Percentiles rank a stretch among this genome's conserved stretches.
These are phyloP conservation scores for Anisogramma anomala DNA, from an alignment of 2,329 filamentous ascomycete species.

Conservation along the genomic window DNA sequence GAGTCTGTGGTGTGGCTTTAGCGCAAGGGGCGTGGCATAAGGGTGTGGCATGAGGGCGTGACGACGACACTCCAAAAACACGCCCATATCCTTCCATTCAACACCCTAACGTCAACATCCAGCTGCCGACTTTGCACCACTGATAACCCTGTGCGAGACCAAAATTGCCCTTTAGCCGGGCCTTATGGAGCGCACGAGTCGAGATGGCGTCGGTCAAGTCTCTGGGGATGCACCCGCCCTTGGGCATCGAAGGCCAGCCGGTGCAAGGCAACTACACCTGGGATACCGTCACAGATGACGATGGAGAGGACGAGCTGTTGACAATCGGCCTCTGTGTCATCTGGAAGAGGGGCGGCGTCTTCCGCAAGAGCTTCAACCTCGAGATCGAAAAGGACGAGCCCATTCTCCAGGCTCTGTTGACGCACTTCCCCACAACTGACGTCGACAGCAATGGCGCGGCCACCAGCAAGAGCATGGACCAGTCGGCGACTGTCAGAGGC, in stretches of 20 bases:
- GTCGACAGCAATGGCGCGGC: constrained; percentile 18
- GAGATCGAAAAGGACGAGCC: constrained; percentile 68
- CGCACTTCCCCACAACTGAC: constrained; percentile 58
- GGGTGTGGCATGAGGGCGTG: constrained; percentile 6
- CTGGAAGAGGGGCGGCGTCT: constrained; percentile 77
- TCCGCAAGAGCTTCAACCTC: constrained; percentile 79
- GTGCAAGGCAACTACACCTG: constrained; percentile 49
- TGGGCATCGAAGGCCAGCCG: constrained; percentile 10
- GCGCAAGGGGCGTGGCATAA: background rate
- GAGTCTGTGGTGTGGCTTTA: background rate
- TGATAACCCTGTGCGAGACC: background rate
- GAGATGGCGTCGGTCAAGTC: constrained; percentile 84
- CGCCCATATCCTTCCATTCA: background rate
- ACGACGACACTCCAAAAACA: constrained; percentile 1
- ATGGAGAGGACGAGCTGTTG: constrained; percentile 66
- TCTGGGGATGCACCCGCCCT: constrained; percentile 77
- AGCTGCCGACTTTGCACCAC: background rate
- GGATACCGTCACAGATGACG: constrained; percentile 42
- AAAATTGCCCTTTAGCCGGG: constrained; percentile 1
- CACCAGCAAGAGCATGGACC: constrained; percentile 9
- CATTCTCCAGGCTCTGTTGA: constrained; percentile 75
- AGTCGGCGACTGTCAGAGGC: background rate
- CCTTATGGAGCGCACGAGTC: constrained; percentile 17
- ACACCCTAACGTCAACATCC: background rate
- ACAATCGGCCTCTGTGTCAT: constrained; percentile 65